A percentile compares a stretch with the other conserved stretches of the same genome.
Conservation (phyloP, 2,329 filamentous ascomycete species). For the Ophiostoma angusticollis region DNA sequence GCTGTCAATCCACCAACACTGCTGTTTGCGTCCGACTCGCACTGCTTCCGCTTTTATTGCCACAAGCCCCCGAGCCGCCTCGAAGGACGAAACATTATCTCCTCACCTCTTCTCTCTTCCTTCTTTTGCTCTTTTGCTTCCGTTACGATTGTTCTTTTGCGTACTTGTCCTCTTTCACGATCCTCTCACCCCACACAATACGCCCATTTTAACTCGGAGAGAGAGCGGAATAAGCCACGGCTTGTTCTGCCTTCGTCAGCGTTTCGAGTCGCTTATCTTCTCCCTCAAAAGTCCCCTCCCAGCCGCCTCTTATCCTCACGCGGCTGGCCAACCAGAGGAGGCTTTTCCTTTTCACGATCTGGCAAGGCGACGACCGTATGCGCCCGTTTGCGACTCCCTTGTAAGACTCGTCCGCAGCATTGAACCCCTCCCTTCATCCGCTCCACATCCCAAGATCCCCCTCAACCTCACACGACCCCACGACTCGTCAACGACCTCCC, state of each 20-base stretch:
- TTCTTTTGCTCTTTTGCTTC: neutral
- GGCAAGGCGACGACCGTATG: too few relatives aligned
- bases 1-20: too few relatives aligned
- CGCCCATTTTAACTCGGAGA: neutral
- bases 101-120: neutral
- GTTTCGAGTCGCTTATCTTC: neutral
- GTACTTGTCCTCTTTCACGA: too few relatives aligned
- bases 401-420: too few relatives aligned
- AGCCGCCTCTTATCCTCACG: neutral
- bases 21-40: too few relatives aligned
- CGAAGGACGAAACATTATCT: too few relatives aligned
- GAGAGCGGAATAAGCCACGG: neutral
- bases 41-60: too few relatives aligned
- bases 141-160: neutral
- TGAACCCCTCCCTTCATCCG: neutral
- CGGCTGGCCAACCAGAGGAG: too few relatives aligned
- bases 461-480: neutral
- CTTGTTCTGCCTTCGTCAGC: neutral
- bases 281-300: too few relatives aligned
- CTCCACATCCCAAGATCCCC: neutral
- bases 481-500: too few relatives aligned
- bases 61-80: too few relatives aligned
- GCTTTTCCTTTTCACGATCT: neutral
- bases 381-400: too few relatives aligned
- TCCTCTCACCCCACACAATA: neutral